Conservation (phyloP, 2,329 filamentous ascomycete genomes). For the Sporothrix variecibatus region DNA sequence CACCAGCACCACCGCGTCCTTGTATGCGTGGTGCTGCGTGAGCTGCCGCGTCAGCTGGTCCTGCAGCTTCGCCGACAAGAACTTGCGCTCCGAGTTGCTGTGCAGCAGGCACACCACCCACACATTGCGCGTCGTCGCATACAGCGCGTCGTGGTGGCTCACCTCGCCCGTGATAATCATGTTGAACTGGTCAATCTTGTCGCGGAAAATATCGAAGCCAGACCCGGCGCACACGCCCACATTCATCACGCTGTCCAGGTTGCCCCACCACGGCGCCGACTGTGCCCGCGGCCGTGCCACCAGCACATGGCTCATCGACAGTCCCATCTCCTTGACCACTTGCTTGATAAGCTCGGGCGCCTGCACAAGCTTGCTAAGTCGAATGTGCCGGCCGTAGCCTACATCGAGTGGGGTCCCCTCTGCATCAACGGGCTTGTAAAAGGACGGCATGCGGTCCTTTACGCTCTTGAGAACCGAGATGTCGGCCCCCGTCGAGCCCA, state of each 20-base stretch:
- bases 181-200: constrained; percentile 63
- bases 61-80: constrained; percentile 71
- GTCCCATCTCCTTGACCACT: constrained; percentile 67
- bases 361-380: constrained; percentile 43
- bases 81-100: constrained; percentile 88
- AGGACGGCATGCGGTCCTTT: constrained; percentile 42
- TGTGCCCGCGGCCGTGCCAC: constrained; percentile 40
- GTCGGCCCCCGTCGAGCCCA: constrained; percentile 40
- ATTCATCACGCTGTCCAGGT: constrained; percentile 45
- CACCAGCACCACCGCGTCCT: constrained; percentile 65
- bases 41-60: constrained; percentile 64
- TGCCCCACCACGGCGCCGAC: constrained; percentile 34
- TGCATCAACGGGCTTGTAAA: constrained; percentile 25
- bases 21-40: constrained; percentile 38
- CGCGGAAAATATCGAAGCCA: constrained; percentile 74
- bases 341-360: constrained; percentile 50
- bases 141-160: constrained; percentile 87
- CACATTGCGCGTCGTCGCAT: constrained; percentile 79
- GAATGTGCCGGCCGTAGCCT: constrained; percentile 55
- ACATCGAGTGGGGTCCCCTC: constrained; percentile 44
- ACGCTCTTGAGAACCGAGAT: constrained; percentile 48
- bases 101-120: constrained; percentile 87
- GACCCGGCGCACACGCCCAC: constrained; percentile 88
- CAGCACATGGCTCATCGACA: constrained; percentile 50
- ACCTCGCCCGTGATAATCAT: constrained; percentile 90